A percentile compares a stretch with the other conserved stretches of the same genome.
Evolutionary conservation across 208 protist species (phyloP).

Genomic region (Crithidia mellificae): DNA sequence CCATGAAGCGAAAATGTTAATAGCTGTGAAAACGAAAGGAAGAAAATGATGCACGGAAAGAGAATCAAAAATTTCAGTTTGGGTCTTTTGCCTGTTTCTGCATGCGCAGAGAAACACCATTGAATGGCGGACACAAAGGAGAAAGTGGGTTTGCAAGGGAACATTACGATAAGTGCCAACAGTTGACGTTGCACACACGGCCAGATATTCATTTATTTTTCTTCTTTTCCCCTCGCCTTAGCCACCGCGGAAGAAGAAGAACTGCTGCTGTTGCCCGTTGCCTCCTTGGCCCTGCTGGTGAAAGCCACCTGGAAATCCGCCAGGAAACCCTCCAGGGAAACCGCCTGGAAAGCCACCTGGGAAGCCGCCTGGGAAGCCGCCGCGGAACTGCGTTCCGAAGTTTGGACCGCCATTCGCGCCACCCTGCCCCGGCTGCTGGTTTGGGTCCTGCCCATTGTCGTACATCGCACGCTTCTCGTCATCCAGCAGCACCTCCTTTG

Average conservation of each 20-base stretch:
- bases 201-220: background rate
- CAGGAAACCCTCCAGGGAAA: slow-evolving; percentile 36
- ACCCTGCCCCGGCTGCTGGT: slow-evolving; percentile 57
- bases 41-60: background rate
- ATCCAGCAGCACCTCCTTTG: slow-evolving; percentile 89
- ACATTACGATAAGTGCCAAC: no score
- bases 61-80: background rate
- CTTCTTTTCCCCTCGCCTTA: slow-evolving; percentile 1
- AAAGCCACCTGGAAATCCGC: slow-evolving; percentile 28
- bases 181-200: no score
- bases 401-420: slow-evolving; percentile 59
- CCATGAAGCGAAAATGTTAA: slow-evolving; percentile 10
- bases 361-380: slow-evolving; percentile 30
- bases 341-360: slow-evolving; percentile 29
- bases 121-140: no score
- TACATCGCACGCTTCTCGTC: slow-evolving; percentile 86
- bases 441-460: slow-evolving; percentile 89
- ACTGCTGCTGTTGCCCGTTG: slow-evolving; percentile 50
- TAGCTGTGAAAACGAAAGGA: slow-evolving; percentile 2
- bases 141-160: no score
- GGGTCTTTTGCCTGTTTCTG: no score
- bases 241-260: slow-evolving; percentile 46
- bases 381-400: slow-evolving; percentile 61
- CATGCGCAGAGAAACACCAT: no score
- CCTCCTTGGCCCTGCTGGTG: slow-evolving; percentile 28